Conservation (phyloP, 2,329 filamentous ascomycete genomes). For the Trichoderma lentiforme region DNA sequence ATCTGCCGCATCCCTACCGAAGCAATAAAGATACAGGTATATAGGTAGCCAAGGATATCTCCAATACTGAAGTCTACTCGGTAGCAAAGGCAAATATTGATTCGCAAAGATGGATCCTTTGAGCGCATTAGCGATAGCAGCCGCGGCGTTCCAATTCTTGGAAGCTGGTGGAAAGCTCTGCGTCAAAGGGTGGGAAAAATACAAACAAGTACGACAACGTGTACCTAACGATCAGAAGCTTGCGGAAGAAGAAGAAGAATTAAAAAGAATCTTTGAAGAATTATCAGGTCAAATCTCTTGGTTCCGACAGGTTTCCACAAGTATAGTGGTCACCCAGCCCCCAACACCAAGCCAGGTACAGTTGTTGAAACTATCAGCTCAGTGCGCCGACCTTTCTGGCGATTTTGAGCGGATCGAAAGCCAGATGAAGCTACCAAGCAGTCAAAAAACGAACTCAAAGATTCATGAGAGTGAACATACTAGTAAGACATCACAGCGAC, state of each 20-base stretch:
- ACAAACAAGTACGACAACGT: not conserved
- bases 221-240: not conserved
- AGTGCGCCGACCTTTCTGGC: not conserved
- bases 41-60: no score
- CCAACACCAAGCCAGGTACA: not conserved
- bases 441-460: no score
- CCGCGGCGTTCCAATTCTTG: not conserved
- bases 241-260: not conserved
- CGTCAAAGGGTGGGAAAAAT: not conserved
- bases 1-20: no score
- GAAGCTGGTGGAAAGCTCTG: not conserved
- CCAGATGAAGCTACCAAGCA: not conserved
- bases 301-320: not conserved
- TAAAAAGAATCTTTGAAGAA: not conserved
- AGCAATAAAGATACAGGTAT: no score
- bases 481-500: no score
- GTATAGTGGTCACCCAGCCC: not conserved
- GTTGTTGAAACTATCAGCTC: not conserved
- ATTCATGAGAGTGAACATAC: no score
- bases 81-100: no score
- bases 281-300: not conserved
- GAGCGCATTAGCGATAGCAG: not conserved
- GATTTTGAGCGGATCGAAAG: not conserved
- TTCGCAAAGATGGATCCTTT: not conserved
- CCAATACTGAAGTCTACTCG: no score